Base-by-base conservation (phyloP, 495 filamentous ascomycete genomes). In the Talaromyces liani region DNA sequence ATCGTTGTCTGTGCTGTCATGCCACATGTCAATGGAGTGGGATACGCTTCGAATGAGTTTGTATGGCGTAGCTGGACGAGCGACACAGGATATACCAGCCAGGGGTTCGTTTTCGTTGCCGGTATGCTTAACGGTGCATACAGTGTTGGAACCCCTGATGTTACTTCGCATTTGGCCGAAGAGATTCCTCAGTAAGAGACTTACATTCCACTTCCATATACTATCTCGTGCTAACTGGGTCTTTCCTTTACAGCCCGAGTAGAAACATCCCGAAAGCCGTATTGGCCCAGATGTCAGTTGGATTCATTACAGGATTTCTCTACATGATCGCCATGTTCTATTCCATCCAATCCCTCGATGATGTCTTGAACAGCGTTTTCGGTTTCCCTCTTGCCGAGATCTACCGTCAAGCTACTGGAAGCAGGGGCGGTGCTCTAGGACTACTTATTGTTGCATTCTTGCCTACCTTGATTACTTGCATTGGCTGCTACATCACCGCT, bases 101-200 rank as follows among this genome's bases (percentile, higher is more conserved):
- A 85, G 61, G 91, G 90, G 5, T 84, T 96, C 18, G 90, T 87
- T 12, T 96, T 96, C 66, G 74, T 93, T 14, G 75, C 86, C 2
- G 91, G 92, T 1, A 90, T 94, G 70, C 80, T 96, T 24, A 95
- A 96, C 68, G 92, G 91, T 20, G 90, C 92, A 9, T 96, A 89
- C 70, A 85, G 88, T 18, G 86, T 96, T 36, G 92, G 92, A 12
- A 92, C 91, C 0, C 90, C 91, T 3, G 90, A 91, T 70, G 80
- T 83, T 45, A 82, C 90, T 14, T 85, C 87, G 6, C 91, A 96
- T 73, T 80, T 96, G 65, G 87, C 91, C 1, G 91, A 96, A 73
- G 91, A 96, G 73, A 78, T 96, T 12, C 88, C 89, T 0, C 76
- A 85, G 64, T 88, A 29, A 78, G 36, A 16, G 14, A 41, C 14